These are phyloP conservation scores for Coleophoma eucalyptorum DNA, from an alignment of 2,329 filamentous ascomycete genomes.

Conservation along the genomic window DNA sequence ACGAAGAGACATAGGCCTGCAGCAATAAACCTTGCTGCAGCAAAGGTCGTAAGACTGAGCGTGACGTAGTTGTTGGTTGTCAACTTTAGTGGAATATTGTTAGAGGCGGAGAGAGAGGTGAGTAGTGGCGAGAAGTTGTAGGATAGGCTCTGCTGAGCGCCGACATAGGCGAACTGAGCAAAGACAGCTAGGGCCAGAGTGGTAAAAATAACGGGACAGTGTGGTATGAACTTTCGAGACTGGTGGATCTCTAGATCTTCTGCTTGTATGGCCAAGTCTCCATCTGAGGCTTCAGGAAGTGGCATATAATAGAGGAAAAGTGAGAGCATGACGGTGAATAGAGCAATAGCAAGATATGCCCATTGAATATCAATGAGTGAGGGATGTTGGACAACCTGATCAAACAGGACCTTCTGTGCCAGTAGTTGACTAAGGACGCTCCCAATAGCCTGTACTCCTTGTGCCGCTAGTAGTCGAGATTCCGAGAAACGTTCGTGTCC, in stretches of 20 bases:
- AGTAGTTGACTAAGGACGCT: slow-evolving; percentile 69
- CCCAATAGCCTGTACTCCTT: slow-evolving; percentile 73
- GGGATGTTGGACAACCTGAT: slow-evolving; percentile 42
- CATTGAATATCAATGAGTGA: slow-evolving; percentile 74
- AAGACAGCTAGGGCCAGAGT: slow-evolving; percentile 67
- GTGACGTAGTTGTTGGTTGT: slow-evolving; percentile 64
- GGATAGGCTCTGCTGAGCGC: slow-evolving; percentile 64
- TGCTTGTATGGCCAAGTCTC: slow-evolving; percentile 47
- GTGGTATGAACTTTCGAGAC: slow-evolving; percentile 25
- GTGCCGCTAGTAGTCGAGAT: slow-evolving; percentile 70
- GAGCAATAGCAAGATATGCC: slow-evolving; percentile 78
- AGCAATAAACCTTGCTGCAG: slow-evolving; percentile 67
- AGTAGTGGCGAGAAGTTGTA: slow-evolving; percentile 56
- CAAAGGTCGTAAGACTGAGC: slow-evolving; percentile 69
- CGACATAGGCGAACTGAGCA: slow-evolving; percentile 77
- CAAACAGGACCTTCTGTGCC: slow-evolving; percentile 72
- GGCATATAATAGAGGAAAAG: slow-evolving; percentile 68
- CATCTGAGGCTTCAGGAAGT: slow-evolving; percentile 51
- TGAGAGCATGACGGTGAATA: slow-evolving; percentile 68
- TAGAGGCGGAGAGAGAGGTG: slow-evolving; percentile 33
- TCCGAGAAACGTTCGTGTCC: slow-evolving; percentile 71
- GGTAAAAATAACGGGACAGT: slow-evolving; percentile 32
- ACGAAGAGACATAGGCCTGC: slow-evolving; percentile 57
- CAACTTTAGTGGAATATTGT: slow-evolving; percentile 36
- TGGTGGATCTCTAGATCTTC: slow-evolving; percentile 16